Base-by-base conservation (phyloP, 1,284 basidiomycete species). In the Tranzscheliella williamsii region DNA sequence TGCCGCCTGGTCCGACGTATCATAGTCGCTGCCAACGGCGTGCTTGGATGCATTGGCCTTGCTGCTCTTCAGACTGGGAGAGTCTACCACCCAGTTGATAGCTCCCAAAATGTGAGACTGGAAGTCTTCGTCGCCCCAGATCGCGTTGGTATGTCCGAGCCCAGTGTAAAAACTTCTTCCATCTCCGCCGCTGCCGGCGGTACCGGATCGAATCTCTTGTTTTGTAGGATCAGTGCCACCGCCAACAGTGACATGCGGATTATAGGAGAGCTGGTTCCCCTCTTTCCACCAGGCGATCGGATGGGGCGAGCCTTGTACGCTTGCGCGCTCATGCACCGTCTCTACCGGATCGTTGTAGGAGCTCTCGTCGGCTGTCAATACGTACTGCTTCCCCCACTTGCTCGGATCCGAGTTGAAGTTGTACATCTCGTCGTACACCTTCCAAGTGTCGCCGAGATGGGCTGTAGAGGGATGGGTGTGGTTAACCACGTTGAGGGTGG, bases 231-330 rank as follows among this genome's bases (percentile, higher is more conserved):
- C 65, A 1, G 66, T 51, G 4, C 65, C 68, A 17, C 66, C 70
- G 15, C 65, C 64, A 6, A 66, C 49, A n/a, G 54, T 47, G 17
- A 45, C 17, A 24, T 61, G 48, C 15, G 55, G 57, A 17, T 64
- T 55, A 42, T 53, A 55, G 15, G 36, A 38, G 12, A 70, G 52
- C 18, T 66, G 56, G 7, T 61, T 32, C 33, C 67, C 70, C 35
- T 72, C 68, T 40, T 56, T 61, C 52, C 57, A 72, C 70, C 70
- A 72, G 5, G 68, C 68, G 16, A 72, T 62, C n/a, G 70, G 67
- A 37, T 72, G 70, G 4, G 53, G 52, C 4, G 37, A 39, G 20
- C 70, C 70, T 35, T 70, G 60, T 22, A 53, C 39, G 6, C 27
- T 30, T 12, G 51, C 52, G 4, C 62, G 51, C 24, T 70, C 44